Evolutionary conservation across 495 filamentous ascomycete genomes (phyloP).

Genomic region (Delitschia confertaspora): DNA sequence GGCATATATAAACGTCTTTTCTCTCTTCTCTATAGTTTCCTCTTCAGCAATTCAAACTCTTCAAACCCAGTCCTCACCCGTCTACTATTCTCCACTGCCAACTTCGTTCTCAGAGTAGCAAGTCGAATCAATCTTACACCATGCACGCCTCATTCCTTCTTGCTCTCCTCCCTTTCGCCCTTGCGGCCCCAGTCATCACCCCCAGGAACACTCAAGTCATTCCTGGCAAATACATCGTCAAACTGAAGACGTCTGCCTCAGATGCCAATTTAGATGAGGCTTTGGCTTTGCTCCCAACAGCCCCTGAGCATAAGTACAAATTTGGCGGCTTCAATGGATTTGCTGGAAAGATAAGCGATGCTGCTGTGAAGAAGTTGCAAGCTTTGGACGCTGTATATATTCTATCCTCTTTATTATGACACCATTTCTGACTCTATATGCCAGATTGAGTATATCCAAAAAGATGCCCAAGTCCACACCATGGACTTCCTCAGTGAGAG

Average conservation of each 20-base stretch:
- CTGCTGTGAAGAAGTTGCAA: slow-evolving; percentile 9
- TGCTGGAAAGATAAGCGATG: slow-evolving; percentile 13
- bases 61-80: background rate
- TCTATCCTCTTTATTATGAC: background rate
- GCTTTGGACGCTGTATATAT: slow-evolving; percentile 11
- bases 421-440: background rate
- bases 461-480: slow-evolving; percentile 22
- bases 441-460: slow-evolving; percentile 28
- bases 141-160: slow-evolving; percentile 21
- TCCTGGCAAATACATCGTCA: slow-evolving; percentile 30
- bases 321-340: slow-evolving; percentile 28
- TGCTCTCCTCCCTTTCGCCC: slow-evolving; percentile 20
- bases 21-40: no score
- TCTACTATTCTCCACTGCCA: slow-evolving; percentile 1
- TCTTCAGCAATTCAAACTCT: no score
- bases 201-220: slow-evolving; percentile 15
- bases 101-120: no score
- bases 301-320: slow-evolving; percentile 23
- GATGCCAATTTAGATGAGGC: slow-evolving; percentile 12
- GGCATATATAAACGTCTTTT: no score
- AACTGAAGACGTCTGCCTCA: slow-evolving; percentile 19
- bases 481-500: slow-evolving; percentile 12
- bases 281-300: slow-evolving; percentile 9
- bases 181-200: slow-evolving; percentile 27
- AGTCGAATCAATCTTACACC: slow-evolving; percentile 9